phyloP scores from a whole-genome alignment of 2,329 filamentous ascomycete species.

The Penicillium sp. region DNA sequence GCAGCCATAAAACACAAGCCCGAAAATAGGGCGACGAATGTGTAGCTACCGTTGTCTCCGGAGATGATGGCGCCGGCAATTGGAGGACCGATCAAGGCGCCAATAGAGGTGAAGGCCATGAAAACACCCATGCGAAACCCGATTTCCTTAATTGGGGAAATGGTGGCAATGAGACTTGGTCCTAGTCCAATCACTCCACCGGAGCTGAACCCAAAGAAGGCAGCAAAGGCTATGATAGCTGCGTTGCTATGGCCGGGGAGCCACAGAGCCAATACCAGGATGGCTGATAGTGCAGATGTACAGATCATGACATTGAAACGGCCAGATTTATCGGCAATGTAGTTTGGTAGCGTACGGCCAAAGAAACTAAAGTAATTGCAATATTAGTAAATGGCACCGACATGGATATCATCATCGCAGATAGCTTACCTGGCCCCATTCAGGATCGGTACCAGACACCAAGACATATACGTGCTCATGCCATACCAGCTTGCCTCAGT shows the following conservation, averaged over 20 bases:
- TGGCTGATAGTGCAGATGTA: constrained; percentile 17
- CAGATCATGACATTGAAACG: constrained; percentile 29
- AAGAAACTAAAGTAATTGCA: constrained; percentile 16
- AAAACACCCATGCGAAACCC: constrained; percentile 24
- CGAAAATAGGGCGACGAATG: constrained; percentile 5
- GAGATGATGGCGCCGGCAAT: constrained; percentile 23
- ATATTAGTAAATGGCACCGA: neutral
- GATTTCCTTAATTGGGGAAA: constrained; percentile 26
- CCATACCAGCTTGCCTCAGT: constrained; percentile 45
- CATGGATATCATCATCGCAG: neutral
- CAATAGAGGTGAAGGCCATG: constrained; percentile 22
- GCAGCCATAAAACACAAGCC: constrained; percentile 6
- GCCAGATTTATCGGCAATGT: constrained; percentile 29
- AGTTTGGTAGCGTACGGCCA: constrained; percentile 30
- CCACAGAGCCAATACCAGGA: constrained; percentile 25
- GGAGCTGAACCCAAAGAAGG: constrained; percentile 25
- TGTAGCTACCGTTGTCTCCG: constrained; percentile 2
- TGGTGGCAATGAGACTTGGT: constrained; percentile 29
- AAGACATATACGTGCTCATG: constrained; percentile 47
- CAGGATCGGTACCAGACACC: constrained; percentile 53
- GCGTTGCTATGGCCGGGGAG: constrained; percentile 14
- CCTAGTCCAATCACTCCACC: constrained; percentile 27
- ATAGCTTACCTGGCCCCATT: constrained; percentile 44
- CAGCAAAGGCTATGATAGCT: constrained; percentile 20
- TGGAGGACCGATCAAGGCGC: constrained; percentile 22